These are phyloP conservation scores for Nissolia schottii DNA, from an alignment of 306 rosid species.

Conservation along the genomic window DNA sequence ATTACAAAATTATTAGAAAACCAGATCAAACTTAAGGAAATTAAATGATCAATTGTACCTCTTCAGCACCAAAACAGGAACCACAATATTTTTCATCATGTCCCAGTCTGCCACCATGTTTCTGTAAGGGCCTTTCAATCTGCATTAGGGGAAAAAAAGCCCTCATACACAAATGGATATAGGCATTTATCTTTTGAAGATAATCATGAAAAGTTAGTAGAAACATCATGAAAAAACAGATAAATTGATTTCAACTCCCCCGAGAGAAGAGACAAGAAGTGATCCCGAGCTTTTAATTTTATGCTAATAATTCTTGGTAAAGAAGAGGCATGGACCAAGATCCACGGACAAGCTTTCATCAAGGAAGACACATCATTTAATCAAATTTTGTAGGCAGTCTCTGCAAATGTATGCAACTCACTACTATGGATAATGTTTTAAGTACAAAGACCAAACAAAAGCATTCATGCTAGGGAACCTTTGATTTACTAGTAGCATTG, in stretches of 20 bases:
- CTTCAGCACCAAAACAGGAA: conserved; percentile 91
- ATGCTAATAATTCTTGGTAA: background rate
- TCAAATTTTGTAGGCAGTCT: background rate
- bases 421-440: background rate
- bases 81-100: conserved; percentile 87
- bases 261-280: background rate
- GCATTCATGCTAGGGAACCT: conserved; percentile 1
- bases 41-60: conserved; percentile 42
- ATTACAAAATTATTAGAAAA: conserved; percentile 23
- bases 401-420: background rate
- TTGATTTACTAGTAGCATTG: background rate
- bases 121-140: conserved; percentile 94
- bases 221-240: conserved; percentile 1
- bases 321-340: background rate
- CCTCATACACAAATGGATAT: background rate
- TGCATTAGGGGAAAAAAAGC: conserved; percentile 26
- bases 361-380: background rate
- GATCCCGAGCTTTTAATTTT: background rate
- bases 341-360: background rate
- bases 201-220: background rate
- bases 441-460: background rate
- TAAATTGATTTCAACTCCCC: conserved; percentile 9
- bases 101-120: conserved; percentile 87
- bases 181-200: background rate
- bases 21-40: conserved; percentile 17